Evolutionary conservation across 805 yeast species (phyloP).

Genomic region (Candida xiaguanensis): DNA sequence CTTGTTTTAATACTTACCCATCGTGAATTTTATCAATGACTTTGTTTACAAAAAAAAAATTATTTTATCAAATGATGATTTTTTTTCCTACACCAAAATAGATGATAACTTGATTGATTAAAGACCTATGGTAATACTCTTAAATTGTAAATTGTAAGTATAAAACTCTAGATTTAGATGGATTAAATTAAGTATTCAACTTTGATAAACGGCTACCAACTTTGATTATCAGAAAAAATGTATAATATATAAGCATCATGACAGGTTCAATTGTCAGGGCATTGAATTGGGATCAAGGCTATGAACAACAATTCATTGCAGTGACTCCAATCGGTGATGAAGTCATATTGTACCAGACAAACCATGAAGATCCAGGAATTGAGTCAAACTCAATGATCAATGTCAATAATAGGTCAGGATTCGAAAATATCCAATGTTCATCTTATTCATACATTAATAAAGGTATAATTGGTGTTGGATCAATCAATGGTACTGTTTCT

Average conservation of each 20-base stretch:
- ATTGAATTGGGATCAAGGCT: conserved; percentile 54
- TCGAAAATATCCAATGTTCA: conserved; percentile 64
- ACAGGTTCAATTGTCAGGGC: conserved; percentile 61
- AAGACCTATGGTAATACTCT: no score
- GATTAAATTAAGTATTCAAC: no score
- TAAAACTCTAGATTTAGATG: no score
- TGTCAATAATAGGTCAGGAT: conserved; percentile 54
- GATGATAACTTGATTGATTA: no score
- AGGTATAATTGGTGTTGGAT: conserved; percentile 73
- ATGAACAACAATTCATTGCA: conserved; percentile 57
- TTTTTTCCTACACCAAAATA: background rate
- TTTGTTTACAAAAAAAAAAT: conserved; percentile 3
- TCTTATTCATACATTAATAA: conserved; percentile 53
- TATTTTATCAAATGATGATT: background rate
- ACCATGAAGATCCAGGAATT: conserved; percentile 40
- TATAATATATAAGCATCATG: conserved; percentile 26
- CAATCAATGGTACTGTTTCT: conserved; percentile 62
- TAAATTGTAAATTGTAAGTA: no score
- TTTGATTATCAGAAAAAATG: background rate
- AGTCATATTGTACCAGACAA: conserved; percentile 60
- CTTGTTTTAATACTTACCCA: conserved; percentile 1
- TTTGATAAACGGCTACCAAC: background rate
- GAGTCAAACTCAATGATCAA: conserved; percentile 51
- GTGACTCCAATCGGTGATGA: conserved; percentile 81
- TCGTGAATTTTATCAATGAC: background rate